Base-by-base conservation (phyloP, 179 eudicot species). In the Sideroxylon spinosum region DNA sequence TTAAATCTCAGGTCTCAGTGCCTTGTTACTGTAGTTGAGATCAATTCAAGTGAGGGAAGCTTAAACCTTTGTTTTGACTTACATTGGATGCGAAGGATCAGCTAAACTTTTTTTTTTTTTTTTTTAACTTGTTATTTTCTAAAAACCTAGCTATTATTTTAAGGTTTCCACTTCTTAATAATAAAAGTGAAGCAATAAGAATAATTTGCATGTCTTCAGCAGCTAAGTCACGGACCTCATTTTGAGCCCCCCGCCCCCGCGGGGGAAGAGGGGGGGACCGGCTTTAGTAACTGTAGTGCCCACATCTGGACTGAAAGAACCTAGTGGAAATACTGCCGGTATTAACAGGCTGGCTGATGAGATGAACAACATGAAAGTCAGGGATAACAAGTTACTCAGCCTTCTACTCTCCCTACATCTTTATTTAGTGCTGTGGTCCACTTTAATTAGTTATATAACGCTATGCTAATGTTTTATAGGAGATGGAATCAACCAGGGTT, bases 361-460 rank as follows among this genome's bases (percentile, higher is more conserved):
- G 82, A 81, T 90, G 87, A 90, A 81, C 78, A 89, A 77, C 79
- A 84, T 90, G 90, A 90, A 84, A 76, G 83, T 90, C 62, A 86
- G 87, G 68, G 93, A 90, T 77, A 91, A 88, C 37, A 90, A 87
- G 90, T 91, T 90, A 78, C 50, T 23, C 56, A 28, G 20, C 22
- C 59, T 12, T 6, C 52, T 26, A 37, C 44, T 4, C 46, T 77
- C 28, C 16, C n/a, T 16, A 66, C 12, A 10, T 17, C 52, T 71
- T 48, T 26, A 55, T 65, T 71, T 67, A 22, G 44, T 61, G 12
- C 44, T 3, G 4, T 37, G 44, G 44, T 70, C 29, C 72, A 46
- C 16, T 48, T 16, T 69, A 19, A 44, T n/a, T 69, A 37, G 44
- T 13, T 14, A 7, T 14, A n/a, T 69, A 44, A 69, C 46, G 25